phyloP scores from a whole-genome alignment of 495 filamentous ascomycete species.

The Neurospora sp. region DNA sequence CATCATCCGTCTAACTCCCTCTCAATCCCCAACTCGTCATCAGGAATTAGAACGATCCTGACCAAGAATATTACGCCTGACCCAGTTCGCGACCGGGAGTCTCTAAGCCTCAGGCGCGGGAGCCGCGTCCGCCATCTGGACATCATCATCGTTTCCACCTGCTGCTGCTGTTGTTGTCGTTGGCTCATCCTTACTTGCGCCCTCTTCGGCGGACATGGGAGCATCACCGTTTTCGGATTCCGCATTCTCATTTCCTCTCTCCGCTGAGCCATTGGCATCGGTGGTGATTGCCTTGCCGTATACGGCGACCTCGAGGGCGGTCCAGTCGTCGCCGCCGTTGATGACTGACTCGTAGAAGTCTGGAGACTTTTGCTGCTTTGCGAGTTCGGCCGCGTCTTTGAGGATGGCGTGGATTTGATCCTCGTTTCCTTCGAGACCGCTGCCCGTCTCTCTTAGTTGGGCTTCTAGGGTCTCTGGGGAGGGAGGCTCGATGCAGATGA shows the following conservation, averaged over 20 bases:
- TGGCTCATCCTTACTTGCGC: not conserved
- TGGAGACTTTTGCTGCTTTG: constrained; percentile 51
- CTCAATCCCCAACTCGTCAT: not conserved
- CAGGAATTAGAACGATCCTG: not conserved
- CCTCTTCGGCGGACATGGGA: not conserved
- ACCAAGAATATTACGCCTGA: not conserved
- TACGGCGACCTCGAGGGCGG: not conserved
- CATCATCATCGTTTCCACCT: not conserved
- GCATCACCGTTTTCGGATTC: not conserved
- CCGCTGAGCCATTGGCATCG: not conserved
- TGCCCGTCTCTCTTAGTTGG: constrained; percentile 45
- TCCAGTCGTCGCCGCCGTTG: constrained; percentile 60
- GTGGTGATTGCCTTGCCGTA: not conserved
- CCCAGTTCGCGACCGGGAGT: not conserved
- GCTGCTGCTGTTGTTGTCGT: not conserved
- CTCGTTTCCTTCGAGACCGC: constrained; percentile 33
- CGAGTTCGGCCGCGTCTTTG: constrained; percentile 51
- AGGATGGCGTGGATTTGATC: constrained; percentile 52
- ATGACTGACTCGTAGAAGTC: constrained; percentile 58
- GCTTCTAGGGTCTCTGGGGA: constrained; percentile 51
- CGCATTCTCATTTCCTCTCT: not conserved
- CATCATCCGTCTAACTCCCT: not conserved
- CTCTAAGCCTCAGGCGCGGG: not conserved
- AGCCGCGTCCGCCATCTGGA: not conserved
- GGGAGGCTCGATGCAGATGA: constrained; percentile 63